Evolutionary conservation across 2,329 filamentous ascomycete genomes (phyloP).

Genomic region (Stenocarpella maydis): DNA sequence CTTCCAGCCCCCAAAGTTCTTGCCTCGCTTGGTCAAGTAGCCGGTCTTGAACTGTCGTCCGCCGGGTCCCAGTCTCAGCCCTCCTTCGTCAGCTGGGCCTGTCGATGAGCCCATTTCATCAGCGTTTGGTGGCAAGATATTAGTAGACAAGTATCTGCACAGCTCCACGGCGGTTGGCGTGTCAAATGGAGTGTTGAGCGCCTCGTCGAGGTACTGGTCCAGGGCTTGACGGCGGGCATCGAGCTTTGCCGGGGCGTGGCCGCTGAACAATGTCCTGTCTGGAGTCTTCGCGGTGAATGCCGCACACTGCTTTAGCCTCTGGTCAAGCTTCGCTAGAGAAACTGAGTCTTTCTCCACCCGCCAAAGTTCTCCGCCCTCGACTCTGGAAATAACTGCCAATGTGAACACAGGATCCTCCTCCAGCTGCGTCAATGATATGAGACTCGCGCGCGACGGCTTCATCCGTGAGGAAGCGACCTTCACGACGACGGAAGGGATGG

Average conservation of each 20-base stretch:
- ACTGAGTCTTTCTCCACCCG: conserved; percentile 90
- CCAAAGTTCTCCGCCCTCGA: conserved; percentile 83
- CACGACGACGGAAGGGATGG: conserved; percentile 83
- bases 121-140: conserved; percentile 67
- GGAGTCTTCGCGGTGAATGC: conserved; percentile 79
- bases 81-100: conserved; percentile 31
- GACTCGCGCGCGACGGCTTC: conserved; percentile 87
- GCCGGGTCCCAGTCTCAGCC: conserved; percentile 62
- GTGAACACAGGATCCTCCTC: conserved; percentile 97
- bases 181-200: conserved; percentile 85
- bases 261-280: conserved; percentile 85
- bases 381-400: conserved; percentile 82
- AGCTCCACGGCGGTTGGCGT: conserved; percentile 79
- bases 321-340: conserved; percentile 83
- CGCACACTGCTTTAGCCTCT: conserved; percentile 78
- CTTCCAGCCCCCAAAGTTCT: conserved; percentile 99
- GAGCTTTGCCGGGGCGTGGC: conserved; percentile 91
- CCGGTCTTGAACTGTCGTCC: conserved; percentile 80
- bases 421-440: conserved; percentile 78
- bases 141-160: conserved; percentile 84
- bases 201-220: conserved; percentile 83
- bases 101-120: conserved; percentile 59
- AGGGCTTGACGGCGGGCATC: conserved; percentile 85
- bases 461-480: conserved; percentile 94
- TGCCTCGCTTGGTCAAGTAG: conserved; percentile 94